Base-by-base conservation (phyloP, 169 alveolate species). In the Plasmodium yoelii region DNA sequence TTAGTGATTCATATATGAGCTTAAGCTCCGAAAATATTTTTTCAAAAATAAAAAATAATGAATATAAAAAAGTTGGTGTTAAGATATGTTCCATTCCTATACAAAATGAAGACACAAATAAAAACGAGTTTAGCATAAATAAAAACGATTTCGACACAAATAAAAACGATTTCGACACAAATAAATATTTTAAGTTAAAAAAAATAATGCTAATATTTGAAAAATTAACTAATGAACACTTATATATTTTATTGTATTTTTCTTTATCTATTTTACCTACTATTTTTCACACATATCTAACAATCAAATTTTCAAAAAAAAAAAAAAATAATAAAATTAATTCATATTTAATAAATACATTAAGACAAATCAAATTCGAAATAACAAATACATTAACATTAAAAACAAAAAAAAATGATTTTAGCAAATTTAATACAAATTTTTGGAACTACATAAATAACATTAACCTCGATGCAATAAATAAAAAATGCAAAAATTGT, bases 251-350 rank as follows among this genome's bases (percentile, higher is more conserved):
- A 7, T 24, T 77, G 1, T 77, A 77, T 64, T 77, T 77, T 64
- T 77, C 88, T 69, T 19, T 77, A 15, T 77, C 77, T 44, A 64
- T 77, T 22, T 34, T 77, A 56, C 68, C 88, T 0, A 46, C 77
- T 1, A 55, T 77, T 22, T 77, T 77, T 34, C 88, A 77, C 19
- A 69, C 65, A 55, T 77, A 77, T 42, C 44, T 77, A 42, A 63
- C 88, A 0, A 19, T 68, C 57, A 55, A 49, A 46, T 51, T 77
- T 46, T 4, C 0, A 34, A 77, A 55, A 10, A 13, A 42, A 0
- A 49, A 56, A 13, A 57, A 77, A 3, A 10, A 63, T 26, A n/a
- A 22, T 46, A 0, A 42, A 44, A 77, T 77, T 18, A 77, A 68
- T 49, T 53, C 46, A 12, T 77, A 61, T 57, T 44, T 77, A 15